These are phyloP conservation scores for Sungouiella thailandica DNA, from an alignment of 805 yeast genomes.

Conservation along the genomic window DNA sequence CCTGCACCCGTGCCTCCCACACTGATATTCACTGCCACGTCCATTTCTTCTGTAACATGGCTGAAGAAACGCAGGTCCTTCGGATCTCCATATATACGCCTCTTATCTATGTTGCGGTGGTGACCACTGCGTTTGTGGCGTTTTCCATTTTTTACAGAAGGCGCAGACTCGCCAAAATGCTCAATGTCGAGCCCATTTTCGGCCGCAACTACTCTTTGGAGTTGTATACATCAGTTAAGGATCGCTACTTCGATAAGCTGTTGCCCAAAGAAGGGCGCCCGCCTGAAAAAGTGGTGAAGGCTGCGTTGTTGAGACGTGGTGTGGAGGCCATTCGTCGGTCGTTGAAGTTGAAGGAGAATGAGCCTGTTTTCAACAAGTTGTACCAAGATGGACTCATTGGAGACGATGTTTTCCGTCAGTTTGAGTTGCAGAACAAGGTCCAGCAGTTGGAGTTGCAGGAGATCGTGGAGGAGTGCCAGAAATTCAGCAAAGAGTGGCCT, in stretches of 20 bases:
- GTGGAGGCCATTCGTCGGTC: conserved; percentile 84
- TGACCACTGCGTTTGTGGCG: conserved; percentile 59
- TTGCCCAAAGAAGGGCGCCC: conserved; percentile 44
- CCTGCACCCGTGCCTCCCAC: too few species aligned
- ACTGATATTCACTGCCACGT: conserved; percentile 1
- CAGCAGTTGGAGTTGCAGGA: conserved; percentile 80
- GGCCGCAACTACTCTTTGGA: conserved; percentile 61
- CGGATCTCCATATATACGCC: conserved; percentile 55
- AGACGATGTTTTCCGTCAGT: conserved; percentile 80
- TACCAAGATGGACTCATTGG: conserved; percentile 90
- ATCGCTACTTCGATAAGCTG: conserved; percentile 36
- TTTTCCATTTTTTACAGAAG: conserved; percentile 68
- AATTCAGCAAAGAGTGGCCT: conserved; percentile 74
- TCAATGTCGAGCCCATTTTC: conserved; percentile 68
- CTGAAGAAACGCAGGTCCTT: conserved; percentile 20
- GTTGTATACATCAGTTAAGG: conserved; percentile 56
- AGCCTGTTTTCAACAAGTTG: conserved; percentile 60
- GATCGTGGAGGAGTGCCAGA: conserved; percentile 69
- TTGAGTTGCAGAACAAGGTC: conserved; percentile 67
- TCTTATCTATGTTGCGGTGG: conserved; percentile 63
- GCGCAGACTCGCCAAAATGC: conserved; percentile 48
- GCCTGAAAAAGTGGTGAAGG: conserved; percentile 71
- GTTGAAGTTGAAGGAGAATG: conserved; percentile 74
- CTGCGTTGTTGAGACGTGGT: conserved; percentile 55
- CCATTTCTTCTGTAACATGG: conserved; percentile 7